Percentiles rank a stretch among this genome's conserved stretches.
Evolutionary conservation across 1,284 basidiomycete genomes (phyloP).

Genomic region (Ustilago xerochloae): DNA sequence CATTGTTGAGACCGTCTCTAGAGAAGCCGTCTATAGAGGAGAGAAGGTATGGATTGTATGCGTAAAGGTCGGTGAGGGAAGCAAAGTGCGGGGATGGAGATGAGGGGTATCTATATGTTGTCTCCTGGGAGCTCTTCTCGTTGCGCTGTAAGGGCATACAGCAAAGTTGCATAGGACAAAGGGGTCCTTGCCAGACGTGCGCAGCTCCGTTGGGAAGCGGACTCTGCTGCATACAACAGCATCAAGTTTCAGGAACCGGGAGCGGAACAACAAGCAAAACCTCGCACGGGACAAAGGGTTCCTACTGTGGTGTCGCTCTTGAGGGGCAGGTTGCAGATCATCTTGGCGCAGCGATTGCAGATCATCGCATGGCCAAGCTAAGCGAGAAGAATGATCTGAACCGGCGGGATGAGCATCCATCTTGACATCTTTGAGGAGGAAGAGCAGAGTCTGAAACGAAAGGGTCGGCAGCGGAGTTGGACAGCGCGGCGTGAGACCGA

Average conservation of each 20-base stretch:
- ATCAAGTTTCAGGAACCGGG: background rate
- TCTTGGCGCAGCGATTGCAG: conserved; percentile 5
- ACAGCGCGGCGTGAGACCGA: background rate
- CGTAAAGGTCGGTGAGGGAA: background rate
- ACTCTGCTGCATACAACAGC: background rate
- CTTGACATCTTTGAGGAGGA: too few species aligned
- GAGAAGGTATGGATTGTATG: too few species aligned
- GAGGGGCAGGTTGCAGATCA: conserved; percentile 11
- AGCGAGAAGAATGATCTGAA: conserved; percentile 1
- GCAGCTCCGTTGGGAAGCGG: background rate
- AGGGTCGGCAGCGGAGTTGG: conserved; percentile 7
- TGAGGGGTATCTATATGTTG: background rate
- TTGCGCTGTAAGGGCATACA: background rate
- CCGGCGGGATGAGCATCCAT: background rate
- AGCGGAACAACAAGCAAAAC: background rate
- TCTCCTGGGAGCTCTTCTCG: background rate
- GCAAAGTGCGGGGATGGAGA: background rate
- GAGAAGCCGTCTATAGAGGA: background rate
- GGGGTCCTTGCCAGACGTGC: background rate
- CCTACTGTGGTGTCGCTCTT: background rate
- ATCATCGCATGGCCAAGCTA: background rate
- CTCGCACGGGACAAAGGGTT: background rate
- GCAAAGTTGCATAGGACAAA: background rate
- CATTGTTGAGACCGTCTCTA: conserved; percentile 5
- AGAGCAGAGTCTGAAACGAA: background rate